Evolutionary conservation across 2,329 filamentous ascomycete genomes (phyloP).

Genomic region (Talaromyces marneffei): DNA sequence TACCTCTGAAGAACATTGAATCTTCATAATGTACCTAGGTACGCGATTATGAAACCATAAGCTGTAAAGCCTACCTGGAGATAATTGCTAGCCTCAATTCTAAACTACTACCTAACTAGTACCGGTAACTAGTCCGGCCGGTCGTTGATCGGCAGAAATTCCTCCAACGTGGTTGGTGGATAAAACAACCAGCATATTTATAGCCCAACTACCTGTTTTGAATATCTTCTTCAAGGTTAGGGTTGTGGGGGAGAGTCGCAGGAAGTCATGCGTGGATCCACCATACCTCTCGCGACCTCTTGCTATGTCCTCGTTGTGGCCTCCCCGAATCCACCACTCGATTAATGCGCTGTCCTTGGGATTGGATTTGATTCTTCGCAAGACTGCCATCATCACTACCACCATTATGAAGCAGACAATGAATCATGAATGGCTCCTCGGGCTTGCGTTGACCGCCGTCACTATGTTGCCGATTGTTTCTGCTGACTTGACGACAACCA

Average conservation of each 20-base stretch:
- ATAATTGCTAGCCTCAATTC: too few species aligned
- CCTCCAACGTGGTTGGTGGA: neutral
- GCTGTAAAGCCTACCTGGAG: too few species aligned
- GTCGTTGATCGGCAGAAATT: too few species aligned
- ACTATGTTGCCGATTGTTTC: neutral
- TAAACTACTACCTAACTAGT: too few species aligned
- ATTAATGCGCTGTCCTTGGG: neutral
- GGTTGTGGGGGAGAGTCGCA: neutral
- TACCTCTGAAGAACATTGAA: too few species aligned
- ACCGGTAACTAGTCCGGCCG: too few species aligned
- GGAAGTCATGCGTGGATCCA: neutral
- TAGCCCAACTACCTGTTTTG: neutral
- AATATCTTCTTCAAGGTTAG: neutral
- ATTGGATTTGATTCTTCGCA: neutral
- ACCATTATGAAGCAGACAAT: neutral
- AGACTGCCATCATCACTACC: neutral
- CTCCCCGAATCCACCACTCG: too few species aligned
- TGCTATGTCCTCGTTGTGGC: neutral
- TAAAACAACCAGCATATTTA: too few species aligned
- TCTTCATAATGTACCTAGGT: too few species aligned
- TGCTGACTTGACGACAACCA: neutral
- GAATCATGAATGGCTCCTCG: neutral
- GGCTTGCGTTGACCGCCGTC: neutral
- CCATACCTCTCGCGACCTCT: too few species aligned
- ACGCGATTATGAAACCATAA: too few species aligned